phyloP scores from a whole-genome alignment of 768 basidiomycete genomes.

The Cyathus striatus region DNA sequence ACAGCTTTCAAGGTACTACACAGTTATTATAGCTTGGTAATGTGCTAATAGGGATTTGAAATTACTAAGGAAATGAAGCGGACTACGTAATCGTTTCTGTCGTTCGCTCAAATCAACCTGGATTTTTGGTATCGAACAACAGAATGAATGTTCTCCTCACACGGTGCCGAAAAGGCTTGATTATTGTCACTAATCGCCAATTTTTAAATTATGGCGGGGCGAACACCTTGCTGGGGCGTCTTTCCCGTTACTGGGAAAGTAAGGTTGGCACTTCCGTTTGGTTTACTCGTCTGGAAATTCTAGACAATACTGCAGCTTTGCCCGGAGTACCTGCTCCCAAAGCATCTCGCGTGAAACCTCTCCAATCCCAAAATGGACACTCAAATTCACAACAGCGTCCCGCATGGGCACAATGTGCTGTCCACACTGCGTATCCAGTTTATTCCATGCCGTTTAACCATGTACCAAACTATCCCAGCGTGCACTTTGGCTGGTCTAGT shows the following conservation, averaged over 20 bases:
- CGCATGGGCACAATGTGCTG: too few species aligned
- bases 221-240: slow-evolving; percentile 36
- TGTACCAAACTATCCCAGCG: too few species aligned
- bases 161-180: slow-evolving; percentile 39
- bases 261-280: too few species aligned
- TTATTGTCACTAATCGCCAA: slow-evolving; percentile 37
- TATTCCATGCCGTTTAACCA: too few species aligned
- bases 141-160: slow-evolving; percentile 54
- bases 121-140: slow-evolving; percentile 39
- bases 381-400: too few species aligned
- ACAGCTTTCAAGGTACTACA: slow-evolving; percentile 46
- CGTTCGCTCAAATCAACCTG: slow-evolving; percentile 37
- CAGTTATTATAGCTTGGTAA: neutral
- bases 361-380: too few species aligned
- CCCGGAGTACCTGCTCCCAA: too few species aligned
- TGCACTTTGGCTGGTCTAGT: too few species aligned
- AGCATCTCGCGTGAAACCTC: too few species aligned
- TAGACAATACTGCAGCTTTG: too few species aligned
- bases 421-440: too few species aligned
- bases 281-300: too few species aligned
- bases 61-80: slow-evolving; percentile 48
- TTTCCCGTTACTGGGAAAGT: slow-evolving; percentile 22
- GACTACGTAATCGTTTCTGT: slow-evolving; percentile 45
- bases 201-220: slow-evolving; percentile 31
- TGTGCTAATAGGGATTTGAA: neutral